Conservation (phyloP, 495 filamentous ascomycete species). For the Mytilinidion resinicola region DNA sequence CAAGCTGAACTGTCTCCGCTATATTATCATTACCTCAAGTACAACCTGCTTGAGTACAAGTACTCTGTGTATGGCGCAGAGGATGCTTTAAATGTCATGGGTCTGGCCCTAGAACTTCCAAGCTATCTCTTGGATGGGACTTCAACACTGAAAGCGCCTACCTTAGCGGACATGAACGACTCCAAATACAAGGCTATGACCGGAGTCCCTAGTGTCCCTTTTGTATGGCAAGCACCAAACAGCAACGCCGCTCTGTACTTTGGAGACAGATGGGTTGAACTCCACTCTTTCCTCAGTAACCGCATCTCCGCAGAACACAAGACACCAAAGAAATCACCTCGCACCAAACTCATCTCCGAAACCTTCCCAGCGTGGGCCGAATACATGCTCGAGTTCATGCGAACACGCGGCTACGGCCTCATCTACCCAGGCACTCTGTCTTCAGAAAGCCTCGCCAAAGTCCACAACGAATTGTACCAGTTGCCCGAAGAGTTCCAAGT, state of each 20-base stretch:
- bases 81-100: constrained; percentile 50
- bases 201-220: constrained; percentile 44
- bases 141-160: constrained; percentile 48
- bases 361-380: constrained; percentile 69
- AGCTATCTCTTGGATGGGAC: constrained; percentile 51
- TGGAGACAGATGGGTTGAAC: constrained; percentile 74
- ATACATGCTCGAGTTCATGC: constrained; percentile 64
- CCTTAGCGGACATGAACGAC: constrained; percentile 23
- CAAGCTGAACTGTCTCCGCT: constrained; percentile 65
- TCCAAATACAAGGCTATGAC: constrained; percentile 15
- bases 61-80: constrained; percentile 49
- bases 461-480: constrained; percentile 68
- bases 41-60: constrained; percentile 63
- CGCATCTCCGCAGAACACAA: constrained; percentile 41
- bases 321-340: background rate
- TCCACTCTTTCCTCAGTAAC: constrained; percentile 65
- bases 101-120: constrained; percentile 72
- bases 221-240: constrained; percentile 76
- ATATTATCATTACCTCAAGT: constrained; percentile 79
- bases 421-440: constrained; percentile 60
- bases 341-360: constrained; percentile 35
- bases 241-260: constrained; percentile 74
- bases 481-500: constrained; percentile 58
- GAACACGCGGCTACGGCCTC: constrained; percentile 64
- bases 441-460: constrained; percentile 49